Evolutionary conservation across 768 basidiomycete genomes (phyloP), one percentile per base, ranked within the genome.

Genomic region (Pulveroboletus frians): DNA sequence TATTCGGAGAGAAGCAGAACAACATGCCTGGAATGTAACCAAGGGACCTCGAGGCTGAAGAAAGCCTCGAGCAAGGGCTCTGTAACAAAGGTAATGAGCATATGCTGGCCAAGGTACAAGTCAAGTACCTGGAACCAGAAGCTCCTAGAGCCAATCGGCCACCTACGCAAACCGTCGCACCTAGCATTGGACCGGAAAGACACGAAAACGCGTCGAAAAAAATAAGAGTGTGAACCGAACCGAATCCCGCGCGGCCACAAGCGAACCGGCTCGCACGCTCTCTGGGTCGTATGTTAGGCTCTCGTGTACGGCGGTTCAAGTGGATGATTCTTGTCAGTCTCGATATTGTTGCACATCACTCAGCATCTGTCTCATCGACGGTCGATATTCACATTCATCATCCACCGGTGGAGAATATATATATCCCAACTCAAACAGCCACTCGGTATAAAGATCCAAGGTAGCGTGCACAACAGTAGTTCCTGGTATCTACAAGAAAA

Each of bases 111-210:
- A n/a, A 27, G 36, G 30, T 11, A 21, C 11, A 4, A 21, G 32
- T 3, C 8, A 1, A 46, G 9, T 47, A 67, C 65, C 67, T 62
- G 9, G 60, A 43, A 23, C 58, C 41, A 32, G 52, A 49, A 20
- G 53, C 27, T 3, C 65, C 62, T 47, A 69, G 40, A 10, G 46
- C 39, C 53, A 67, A 21, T 18, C 65, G 63, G 14, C 53, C 54
- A 32, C 59, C 50, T 27, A 55, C 54, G 32, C 53, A 48, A 34
- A 61, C 50, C 38, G 53, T 59, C 46, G 52, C 23, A 53, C 55
- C 37, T 15, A 67, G 51, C 57, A 66, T 64, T 18, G 36, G 39
- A 43, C 43, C 15, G 20, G 30, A 9, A 49, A 39, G 38, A 50
- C 36, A 39, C 27, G 18, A 26, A 41, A 26, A 31, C 26, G 39